phyloP scores from a whole-genome alignment of 164 flowering plant genomes.

The Echeveria elegans region DNA sequence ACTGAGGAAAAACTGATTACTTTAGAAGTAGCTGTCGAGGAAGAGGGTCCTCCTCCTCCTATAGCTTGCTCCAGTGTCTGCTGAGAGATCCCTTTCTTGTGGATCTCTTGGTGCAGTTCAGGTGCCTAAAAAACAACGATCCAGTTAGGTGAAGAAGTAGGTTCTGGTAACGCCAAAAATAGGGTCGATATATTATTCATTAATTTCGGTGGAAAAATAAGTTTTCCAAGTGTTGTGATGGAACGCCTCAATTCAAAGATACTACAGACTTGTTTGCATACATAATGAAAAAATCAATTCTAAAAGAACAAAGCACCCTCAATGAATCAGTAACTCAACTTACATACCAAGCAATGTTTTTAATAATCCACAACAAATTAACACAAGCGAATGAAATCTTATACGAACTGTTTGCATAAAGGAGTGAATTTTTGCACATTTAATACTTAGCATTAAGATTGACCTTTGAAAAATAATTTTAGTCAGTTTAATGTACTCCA shows the following conservation, averaged over 20 bases:
- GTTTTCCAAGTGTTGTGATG: neutral
- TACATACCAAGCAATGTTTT: neutral
- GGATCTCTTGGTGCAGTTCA: constrained; percentile 1
- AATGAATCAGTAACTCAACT: neutral
- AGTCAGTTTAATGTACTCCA: too few relatives aligned
- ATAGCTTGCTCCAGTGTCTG: neutral
- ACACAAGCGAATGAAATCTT: too few relatives aligned
- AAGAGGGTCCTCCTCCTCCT: neutral
- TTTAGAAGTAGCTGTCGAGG: neutral
- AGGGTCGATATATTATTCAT: neutral
- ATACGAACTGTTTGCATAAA: too few relatives aligned
- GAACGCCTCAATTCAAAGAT: neutral
- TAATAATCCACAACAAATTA: too few relatives aligned
- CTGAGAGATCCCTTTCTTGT: neutral
- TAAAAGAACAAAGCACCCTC: too few relatives aligned
- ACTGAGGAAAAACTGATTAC: too few relatives aligned
- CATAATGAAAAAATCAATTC: too few relatives aligned
- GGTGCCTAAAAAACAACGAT: neutral
- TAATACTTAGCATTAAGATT: neutral
- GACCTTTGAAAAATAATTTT: neutral
- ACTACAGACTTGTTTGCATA: too few relatives aligned
- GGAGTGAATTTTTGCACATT: too few relatives aligned
- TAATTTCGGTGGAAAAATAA: neutral
- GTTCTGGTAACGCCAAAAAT: too few relatives aligned
- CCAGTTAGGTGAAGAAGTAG: too few relatives aligned